Conservation (phyloP, 23 red algal genomes). For the Agarophyton chilense region DNA sequence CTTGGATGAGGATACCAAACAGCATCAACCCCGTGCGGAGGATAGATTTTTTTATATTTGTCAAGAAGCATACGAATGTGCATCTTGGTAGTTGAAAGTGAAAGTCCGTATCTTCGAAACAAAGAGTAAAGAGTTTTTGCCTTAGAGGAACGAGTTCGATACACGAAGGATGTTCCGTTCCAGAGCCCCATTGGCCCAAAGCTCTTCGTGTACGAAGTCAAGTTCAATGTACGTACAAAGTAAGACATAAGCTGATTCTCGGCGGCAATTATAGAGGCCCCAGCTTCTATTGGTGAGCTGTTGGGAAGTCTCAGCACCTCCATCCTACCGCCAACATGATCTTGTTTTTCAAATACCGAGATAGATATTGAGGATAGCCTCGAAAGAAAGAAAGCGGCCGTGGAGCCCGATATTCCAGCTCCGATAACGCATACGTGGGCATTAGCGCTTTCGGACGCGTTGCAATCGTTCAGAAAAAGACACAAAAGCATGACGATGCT, state of each 20-base stretch:
- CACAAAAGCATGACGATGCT: background rate
- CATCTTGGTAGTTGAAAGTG: conserved; percentile 13
- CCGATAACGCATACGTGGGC: conserved; percentile 67
- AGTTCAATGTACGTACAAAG: conserved; percentile 35
- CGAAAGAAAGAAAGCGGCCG: conserved; percentile 66
- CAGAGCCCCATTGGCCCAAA: conserved; percentile 61
- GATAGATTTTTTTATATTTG: conserved; percentile 49
- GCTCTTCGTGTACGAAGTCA: background rate
- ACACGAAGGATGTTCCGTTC: conserved; percentile 48
- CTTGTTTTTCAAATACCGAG: conserved; percentile 40
- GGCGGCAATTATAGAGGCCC: conserved; percentile 56
- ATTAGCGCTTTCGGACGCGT: background rate
- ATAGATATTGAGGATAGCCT: background rate
- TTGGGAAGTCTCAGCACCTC: conserved; percentile 2
- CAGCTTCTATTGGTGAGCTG: conserved; percentile 43
- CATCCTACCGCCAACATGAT: conserved; percentile 56
- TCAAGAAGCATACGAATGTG: conserved; percentile 35
- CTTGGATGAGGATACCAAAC: conserved; percentile 5
- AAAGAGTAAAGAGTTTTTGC: background rate
- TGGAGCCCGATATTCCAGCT: conserved; percentile 64
- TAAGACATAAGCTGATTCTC: conserved; percentile 56
- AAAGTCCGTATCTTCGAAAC: conserved; percentile 40
- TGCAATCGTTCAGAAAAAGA: background rate
- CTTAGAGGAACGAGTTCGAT: conserved; percentile 12
- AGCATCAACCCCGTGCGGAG: background rate